Base-by-base conservation (phyloP, 2,329 filamentous ascomycete species). In the Alternaria brassicae region DNA sequence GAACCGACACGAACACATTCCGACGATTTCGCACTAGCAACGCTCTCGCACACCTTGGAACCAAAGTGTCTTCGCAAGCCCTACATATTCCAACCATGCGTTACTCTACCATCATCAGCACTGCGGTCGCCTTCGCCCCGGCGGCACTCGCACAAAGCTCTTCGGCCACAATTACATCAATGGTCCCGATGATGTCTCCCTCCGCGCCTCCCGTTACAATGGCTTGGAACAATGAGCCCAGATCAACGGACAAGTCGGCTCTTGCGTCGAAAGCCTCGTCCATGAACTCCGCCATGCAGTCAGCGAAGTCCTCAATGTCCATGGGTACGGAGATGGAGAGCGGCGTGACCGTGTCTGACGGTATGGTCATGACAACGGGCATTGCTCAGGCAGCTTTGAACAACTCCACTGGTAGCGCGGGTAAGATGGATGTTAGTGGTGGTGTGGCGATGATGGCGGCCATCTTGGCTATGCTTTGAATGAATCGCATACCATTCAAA, bases 271-370 rank as follows among this genome's bases (percentile, higher is more conserved):
- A 36, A 12, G 41, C 56, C 17, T 53, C 53, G 4, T 53, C 47
- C 10, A 6, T 49, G 17, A 41, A 54, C 34, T 50, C 58, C 7
- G 44, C 53, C 3, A 78, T 79, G 7, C 50, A 56, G n/a, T 64
- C 62, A 37, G 80, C 79, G 69, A 61, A 67, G 27, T 59, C 67
- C 66, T 81, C 80, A 62, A 55, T 67, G 21, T 78, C 80, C 42
- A 67, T 80, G 32, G 72, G 69, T 9, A 47, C 34, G 44, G 13
- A 19, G 28, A 47, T 47, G 44, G 44, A 34, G 12, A 60, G 75
- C 23, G 72, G 81, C 28, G 76, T 73, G 51, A 69, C 69, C 32
- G 69, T 66, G 37, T 82, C 80, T 61, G 75, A 58, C 40, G 67
- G 55, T 10, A 66, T 59, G 61, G 49, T 48, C 17, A 54, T 53